Base-by-base conservation (phyloP, 495 filamentous ascomycete genomes). In the Aspergillus kassunensis region DNA sequence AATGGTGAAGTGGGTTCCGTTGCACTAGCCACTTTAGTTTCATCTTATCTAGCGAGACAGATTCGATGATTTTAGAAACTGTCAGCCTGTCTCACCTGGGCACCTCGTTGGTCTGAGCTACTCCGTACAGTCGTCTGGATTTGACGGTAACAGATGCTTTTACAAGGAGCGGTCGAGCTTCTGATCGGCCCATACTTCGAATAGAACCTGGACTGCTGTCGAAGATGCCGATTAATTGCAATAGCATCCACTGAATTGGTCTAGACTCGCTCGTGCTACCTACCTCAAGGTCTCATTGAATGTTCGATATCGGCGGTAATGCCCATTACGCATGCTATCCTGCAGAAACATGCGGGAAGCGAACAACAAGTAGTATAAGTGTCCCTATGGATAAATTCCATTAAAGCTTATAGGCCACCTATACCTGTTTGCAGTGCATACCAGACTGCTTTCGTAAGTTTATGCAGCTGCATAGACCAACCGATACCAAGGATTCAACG, bases 401-500 rank as follows among this genome's bases (percentile, higher is more conserved):
- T 5, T 19, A 18, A 30, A 11, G 24, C 18, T 27, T 15, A 39
- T 45, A 42, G 15, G 42, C 34, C 12, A 27, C 24, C 50, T 45
- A 39, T 35, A 25, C 30, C 29, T 34, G 39, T 23, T 34, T 19
- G 19, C 49, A 37, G 39, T 44, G 29, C 37, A 44, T 52, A 37
- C 39, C 51, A 53, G 19, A 15, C 23, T 41, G 20, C 19, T 29
- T 45, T 31, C 10, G 42, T 24, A 44, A 39, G 42, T 40, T 41
- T 18, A 46, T 46, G 42, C 51, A 46, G 42, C n/a, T n/a, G n/a
- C n/a, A 30, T 19, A 40, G 29, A 30, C 15, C 12, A 30, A 36
- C 41, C 23, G 36, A 41, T 3, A 46, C 30, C 41, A 45, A 39
- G 16, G 42, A 37, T 31, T 25, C 42, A 53, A 40, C 33, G 35